Evolutionary conservation across 768 basidiomycete species (phyloP).

Genomic region (Rhodosporidiobolus odoratus): DNA sequence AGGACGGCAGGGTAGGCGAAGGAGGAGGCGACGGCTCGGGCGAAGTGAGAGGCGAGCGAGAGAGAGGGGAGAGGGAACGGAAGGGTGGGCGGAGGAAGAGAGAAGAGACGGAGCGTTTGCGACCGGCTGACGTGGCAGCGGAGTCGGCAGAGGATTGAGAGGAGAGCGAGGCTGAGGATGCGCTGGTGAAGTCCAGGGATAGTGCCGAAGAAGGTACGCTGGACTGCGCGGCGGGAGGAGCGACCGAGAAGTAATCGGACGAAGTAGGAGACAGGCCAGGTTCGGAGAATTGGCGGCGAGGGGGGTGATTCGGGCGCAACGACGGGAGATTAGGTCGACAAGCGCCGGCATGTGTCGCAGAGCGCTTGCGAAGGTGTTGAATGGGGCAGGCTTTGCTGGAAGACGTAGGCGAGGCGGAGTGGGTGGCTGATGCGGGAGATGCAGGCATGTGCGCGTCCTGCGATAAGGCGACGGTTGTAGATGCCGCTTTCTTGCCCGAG

Average conservation of each 20-base stretch:
- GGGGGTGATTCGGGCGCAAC: background rate
- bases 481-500: background rate
- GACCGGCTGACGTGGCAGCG: background rate
- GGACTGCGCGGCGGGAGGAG: background rate
- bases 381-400: background rate
- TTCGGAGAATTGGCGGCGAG: background rate
- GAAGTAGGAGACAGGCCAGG: background rate
- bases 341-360: background rate
- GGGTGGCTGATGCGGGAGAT: background rate
- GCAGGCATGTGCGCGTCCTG: background rate
- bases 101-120: conserved; percentile 3
- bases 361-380: background rate
- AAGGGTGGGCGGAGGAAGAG: conserved; percentile 2
- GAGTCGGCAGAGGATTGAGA: background rate
- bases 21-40: background rate
- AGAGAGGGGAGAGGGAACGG: conserved; percentile 4
- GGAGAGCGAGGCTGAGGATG: background rate
- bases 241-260: background rate
- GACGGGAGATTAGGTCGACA: background rate
- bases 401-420: background rate
- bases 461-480: background rate
- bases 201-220: background rate
- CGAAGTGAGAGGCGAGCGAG: background rate
- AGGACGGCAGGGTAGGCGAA: background rate
- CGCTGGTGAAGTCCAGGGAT: background rate